Evolutionary conservation across 257 asterid genomes (phyloP).

Genomic region (Fraxinus quadrangulata): DNA sequence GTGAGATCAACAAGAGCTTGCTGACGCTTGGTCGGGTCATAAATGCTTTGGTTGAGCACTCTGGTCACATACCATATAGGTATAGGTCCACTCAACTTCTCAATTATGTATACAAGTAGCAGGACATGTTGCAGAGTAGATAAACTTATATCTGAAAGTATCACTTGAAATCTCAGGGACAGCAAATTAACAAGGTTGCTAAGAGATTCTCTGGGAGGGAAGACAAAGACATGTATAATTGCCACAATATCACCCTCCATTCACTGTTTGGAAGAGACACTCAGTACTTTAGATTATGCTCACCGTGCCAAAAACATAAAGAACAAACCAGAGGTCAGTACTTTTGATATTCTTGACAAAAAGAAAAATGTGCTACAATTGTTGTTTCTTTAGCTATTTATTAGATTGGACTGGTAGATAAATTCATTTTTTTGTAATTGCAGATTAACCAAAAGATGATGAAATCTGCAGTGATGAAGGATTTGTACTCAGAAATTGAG

Average conservation of each 20-base stretch:
- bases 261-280: constrained; percentile 63
- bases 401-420: constrained; percentile 15
- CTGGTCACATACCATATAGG: constrained; percentile 65
- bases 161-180: constrained; percentile 40
- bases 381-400: constrained; percentile 8
- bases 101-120: background rate
- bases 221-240: constrained; percentile 60
- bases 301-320: constrained; percentile 56
- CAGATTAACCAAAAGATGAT: constrained; percentile 57
- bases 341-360: background rate
- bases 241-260: constrained; percentile 65
- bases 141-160: background rate
- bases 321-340: constrained; percentile 63
- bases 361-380: background rate
- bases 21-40: constrained; percentile 63
- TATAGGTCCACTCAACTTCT: background rate
- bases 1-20: constrained; percentile 70
- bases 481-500: constrained; percentile 45
- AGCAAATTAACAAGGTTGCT: constrained; percentile 67
- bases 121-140: background rate
- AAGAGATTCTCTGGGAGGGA: constrained; percentile 68
- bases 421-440: background rate
- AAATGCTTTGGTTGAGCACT: constrained; percentile 58
- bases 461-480: constrained; percentile 46
- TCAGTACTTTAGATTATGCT: constrained; percentile 65